Percentiles rank a stretch among this genome's conserved stretches.
Evolutionary conservation across 2,329 filamentous ascomycete genomes (phyloP).

Genomic region (Stylonectria norvegica): DNA sequence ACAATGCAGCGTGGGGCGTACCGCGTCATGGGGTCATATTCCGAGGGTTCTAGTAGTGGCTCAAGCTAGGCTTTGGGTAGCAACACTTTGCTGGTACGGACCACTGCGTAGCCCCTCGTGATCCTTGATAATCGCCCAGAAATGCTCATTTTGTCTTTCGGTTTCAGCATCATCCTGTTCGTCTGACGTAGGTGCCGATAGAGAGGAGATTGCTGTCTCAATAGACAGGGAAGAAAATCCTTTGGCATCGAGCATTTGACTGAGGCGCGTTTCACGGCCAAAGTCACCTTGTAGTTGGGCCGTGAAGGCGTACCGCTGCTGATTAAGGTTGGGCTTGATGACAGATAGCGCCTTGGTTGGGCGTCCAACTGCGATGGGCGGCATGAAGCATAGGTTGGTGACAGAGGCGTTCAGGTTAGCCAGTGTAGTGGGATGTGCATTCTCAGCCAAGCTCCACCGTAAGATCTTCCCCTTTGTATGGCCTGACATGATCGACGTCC

Average conservation of each 20-base stretch:
- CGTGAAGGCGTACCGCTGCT: constrained; percentile 62
- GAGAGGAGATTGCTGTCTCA: constrained; percentile 47
- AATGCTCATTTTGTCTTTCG: constrained; percentile 41
- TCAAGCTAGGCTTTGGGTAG: constrained; percentile 11
- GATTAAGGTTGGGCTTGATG: constrained; percentile 74
- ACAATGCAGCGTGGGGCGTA: no score
- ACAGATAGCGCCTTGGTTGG: constrained; percentile 56
- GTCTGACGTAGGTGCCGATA: constrained; percentile 31
- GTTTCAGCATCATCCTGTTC: constrained; percentile 18
- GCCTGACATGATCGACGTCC: constrained; percentile 74
- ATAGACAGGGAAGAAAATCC: constrained; percentile 48
- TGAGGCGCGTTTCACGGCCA: constrained; percentile 41
- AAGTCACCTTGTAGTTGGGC: constrained; percentile 55
- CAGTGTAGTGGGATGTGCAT: constrained; percentile 63
- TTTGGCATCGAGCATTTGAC: constrained; percentile 41
- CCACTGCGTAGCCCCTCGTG: constrained; percentile 32
- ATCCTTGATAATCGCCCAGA: constrained; percentile 44
- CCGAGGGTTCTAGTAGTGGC: no score
- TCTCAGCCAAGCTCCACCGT: constrained; percentile 74
- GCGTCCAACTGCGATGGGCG: constrained; percentile 47
- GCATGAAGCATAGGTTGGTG: constrained; percentile 74
- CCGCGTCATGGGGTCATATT: no score
- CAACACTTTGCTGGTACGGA: constrained; percentile 8
- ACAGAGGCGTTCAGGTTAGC: constrained; percentile 75
- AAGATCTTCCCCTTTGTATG: constrained; percentile 76